A percentile compares a stretch with the other conserved stretches of the same genome.
phyloP scores from a whole-genome alignment of 495 filamentous ascomycete genomes.

The Lasiosphaeria ovina region DNA sequence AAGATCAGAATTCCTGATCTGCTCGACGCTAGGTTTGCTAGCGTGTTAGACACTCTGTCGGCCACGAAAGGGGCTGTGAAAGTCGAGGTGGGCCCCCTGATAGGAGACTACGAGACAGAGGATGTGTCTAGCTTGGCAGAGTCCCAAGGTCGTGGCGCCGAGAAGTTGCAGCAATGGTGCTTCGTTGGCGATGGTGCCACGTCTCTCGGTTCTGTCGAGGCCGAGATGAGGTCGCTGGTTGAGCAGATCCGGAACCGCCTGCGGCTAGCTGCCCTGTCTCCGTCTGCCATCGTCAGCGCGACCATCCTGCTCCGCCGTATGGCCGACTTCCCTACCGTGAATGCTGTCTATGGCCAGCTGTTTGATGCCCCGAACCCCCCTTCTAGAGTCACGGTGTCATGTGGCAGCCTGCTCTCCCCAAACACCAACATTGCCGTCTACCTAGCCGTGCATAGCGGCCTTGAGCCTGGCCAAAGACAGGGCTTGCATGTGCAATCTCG shows the following conservation, averaged over 20 bases:
- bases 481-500: conserved; percentile 88
- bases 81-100: background rate
- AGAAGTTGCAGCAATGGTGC: conserved; percentile 24
- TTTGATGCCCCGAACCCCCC: conserved; percentile 79
- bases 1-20: conserved; percentile 47
- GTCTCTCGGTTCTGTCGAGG: conserved; percentile 26
- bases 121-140: background rate
- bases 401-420: conserved; percentile 57
- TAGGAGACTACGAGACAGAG: background rate
- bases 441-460: conserved; percentile 33
- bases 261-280: conserved; percentile 24
- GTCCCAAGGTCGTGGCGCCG: conserved; percentile 1
- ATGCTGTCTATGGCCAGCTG: conserved; percentile 66
- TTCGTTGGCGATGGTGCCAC: conserved; percentile 7
- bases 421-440: conserved; percentile 55
- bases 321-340: conserved; percentile 71
- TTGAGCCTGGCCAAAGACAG: conserved; percentile 35
- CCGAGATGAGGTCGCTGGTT: conserved; percentile 35
- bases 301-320: conserved; percentile 78
- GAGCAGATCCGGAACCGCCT: conserved; percentile 35
- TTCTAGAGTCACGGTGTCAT: conserved; percentile 77
- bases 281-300: conserved; percentile 65
- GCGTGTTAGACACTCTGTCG: conserved; percentile 20
- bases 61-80: background rate
- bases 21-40: conserved; percentile 46